These are phyloP conservation scores for Cryptococcus sp. DNA, from an alignment of 1,284 basidiomycete species.

Conservation along the genomic window DNA sequence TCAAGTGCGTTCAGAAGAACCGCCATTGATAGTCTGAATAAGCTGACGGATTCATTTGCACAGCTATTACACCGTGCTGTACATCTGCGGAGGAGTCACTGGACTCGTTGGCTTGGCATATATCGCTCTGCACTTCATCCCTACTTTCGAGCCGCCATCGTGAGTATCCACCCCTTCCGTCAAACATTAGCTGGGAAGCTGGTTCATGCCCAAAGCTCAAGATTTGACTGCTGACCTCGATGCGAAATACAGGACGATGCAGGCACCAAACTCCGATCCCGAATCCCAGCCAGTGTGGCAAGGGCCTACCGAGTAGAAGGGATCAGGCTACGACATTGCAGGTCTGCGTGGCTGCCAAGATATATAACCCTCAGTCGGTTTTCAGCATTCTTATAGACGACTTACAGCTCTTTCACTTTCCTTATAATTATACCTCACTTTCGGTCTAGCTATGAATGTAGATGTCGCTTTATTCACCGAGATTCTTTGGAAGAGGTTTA, in stretches of 20 bases:
- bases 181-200: background rate
- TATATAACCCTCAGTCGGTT: no score
- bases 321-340: background rate
- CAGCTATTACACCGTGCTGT: conserved; percentile 51
- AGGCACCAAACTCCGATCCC: conserved; percentile 20
- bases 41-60: background rate
- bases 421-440: no score
- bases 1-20: conserved; percentile 37
- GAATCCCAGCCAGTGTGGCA: conserved; percentile 30
- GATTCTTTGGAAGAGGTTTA: no score
- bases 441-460: no score
- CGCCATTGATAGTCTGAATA: no score
- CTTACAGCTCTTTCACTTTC: no score
- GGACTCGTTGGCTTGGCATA: conserved; percentile 46
- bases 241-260: conserved; percentile 23
- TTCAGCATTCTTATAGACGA: no score
- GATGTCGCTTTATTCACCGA: no score
- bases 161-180: conserved; percentile 23
- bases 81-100: conserved; percentile 48
- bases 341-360: no score
- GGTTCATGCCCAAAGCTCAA: background rate
- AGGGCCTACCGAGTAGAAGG: conserved; percentile 24
- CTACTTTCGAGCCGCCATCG: conserved; percentile 49
- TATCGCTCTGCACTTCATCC: conserved; percentile 48
- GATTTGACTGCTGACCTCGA: background rate